Base-by-base conservation (phyloP, 345 rosid genomes). In the Populus davidiana region DNA sequence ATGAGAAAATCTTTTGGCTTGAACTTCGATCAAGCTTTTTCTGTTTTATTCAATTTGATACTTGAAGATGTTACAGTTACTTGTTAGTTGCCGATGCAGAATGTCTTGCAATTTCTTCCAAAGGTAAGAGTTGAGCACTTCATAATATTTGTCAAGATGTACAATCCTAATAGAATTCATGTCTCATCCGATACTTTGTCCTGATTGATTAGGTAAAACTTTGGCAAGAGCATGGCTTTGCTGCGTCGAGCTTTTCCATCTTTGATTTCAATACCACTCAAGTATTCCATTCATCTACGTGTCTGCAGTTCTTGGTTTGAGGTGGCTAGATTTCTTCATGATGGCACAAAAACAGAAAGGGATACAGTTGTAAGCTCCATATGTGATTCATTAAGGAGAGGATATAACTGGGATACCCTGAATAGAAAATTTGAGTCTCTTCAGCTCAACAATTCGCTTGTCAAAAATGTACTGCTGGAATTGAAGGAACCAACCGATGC, bases 401-500 rank as follows among this genome's bases (percentile, higher is more conserved):
- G 85, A 80, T 82, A 69, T 29, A 86, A 61, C 79, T 92, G 97
- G 97, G 92, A 88, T 21, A 41, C 87, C 25, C 89, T 93, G 80
- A 83, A 77, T 5, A 73, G 80, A 49, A 82, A 85, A 21, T 92
- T 88, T 69, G 67, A 73, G 56, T 74, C 81, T 39, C 39, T 86
- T 3, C 81, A 81, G 38, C 27, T 92, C 47, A 85, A 85, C 66
- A 74, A 83, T 29, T 86, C 81, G 13, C 54, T 91, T 44, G 80
- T 89, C 38, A 71, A 83, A 36, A 67, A 79, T 16, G 87, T 94
- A 12, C 84, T 94, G 68, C 87, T 94, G 69, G 83, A 87, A 74
- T 81, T 94, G 81, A 89, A 88, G 77, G 86, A 87, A 12, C 97
- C 94, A 0, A 75, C 68, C 43, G 84, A 90, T 64, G 93, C 97